Evolutionary conservation across 164 flowering plant species (phyloP).

Genomic region (Akebia trifoliata): DNA sequence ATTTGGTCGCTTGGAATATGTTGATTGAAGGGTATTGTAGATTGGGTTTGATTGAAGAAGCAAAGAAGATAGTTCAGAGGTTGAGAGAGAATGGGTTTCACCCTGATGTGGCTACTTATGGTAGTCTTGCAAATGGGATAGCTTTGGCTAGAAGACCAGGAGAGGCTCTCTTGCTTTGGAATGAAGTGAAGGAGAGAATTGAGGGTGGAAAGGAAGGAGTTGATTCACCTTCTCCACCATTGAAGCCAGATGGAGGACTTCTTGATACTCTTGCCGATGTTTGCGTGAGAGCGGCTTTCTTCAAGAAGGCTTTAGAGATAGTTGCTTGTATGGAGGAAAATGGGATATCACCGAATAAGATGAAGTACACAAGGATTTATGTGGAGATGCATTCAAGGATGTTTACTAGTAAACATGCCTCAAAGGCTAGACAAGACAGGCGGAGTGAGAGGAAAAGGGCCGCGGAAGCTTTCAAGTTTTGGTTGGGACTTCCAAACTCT

Average conservation of each 20-base stretch:
- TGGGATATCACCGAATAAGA: conserved; percentile 85
- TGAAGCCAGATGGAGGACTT: conserved; percentile 83
- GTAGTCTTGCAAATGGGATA: conserved; percentile 85
- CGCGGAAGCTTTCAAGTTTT: conserved; percentile 96
- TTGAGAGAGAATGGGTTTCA: conserved; percentile 69
- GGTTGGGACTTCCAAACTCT: conserved; percentile 92
- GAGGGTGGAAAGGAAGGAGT: conserved; percentile 26
- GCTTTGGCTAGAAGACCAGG: conserved; percentile 88
- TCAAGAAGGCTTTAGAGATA: conserved; percentile 85
- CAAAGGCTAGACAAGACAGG: conserved; percentile 84
- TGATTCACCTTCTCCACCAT: conserved; percentile 36
- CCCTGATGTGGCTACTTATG: conserved; percentile 82
- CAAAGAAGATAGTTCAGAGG: conserved; percentile 51
- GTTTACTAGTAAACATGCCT: conserved; percentile 98
- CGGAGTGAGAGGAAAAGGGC: conserved; percentile 82
- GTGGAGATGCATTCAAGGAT: conserved; percentile 98
- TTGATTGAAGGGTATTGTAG: conserved; percentile 81
- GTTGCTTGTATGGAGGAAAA: conserved; percentile 96
- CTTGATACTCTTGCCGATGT: conserved; percentile 86
- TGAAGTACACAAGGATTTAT: conserved; percentile 72
- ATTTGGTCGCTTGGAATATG: conserved; percentile 90
- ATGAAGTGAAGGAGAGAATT: conserved; percentile 77
- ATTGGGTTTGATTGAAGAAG: conserved; percentile 69
- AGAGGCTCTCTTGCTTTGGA: conserved; percentile 91
- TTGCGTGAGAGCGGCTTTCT: conserved; percentile 91